Conservation (phyloP, 352 stramenopile genomes). For the Phytopythium boreale region DNA sequence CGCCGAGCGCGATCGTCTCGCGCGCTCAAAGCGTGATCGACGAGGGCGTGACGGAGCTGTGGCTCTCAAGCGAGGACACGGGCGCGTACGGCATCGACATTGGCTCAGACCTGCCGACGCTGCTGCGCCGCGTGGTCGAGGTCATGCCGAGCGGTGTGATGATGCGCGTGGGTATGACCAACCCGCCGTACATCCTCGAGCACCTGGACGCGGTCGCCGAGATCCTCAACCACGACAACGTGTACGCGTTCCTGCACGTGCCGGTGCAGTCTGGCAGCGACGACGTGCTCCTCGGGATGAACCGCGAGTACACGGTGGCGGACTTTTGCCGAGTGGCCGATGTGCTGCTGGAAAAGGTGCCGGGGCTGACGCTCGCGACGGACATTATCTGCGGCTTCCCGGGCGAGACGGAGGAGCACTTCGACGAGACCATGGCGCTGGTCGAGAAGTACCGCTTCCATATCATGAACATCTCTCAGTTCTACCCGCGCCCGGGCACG, state of each 20-base stretch:
- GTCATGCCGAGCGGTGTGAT: conserved; percentile 78
- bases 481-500: conserved; percentile 90
- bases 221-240: conserved; percentile 73
- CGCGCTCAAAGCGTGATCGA: conserved; percentile 62
- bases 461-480: conserved; percentile 94
- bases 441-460: conserved; percentile 87
- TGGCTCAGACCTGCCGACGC: conserved; percentile 63
- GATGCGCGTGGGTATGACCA: conserved; percentile 92
- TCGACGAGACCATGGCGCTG: conserved; percentile 85
- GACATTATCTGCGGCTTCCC: conserved; percentile 94
- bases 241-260: conserved; percentile 91
- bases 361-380: conserved; percentile 84
- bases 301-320: conserved; percentile 86
- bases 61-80: conserved; percentile 91
- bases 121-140: conserved; percentile 66
- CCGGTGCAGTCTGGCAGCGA: conserved; percentile 90
- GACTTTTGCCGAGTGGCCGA: conserved; percentile 83
- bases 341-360: conserved; percentile 69
- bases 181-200: conserved; percentile 90
- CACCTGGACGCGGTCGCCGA: conserved; percentile 83
- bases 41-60: conserved; percentile 90
- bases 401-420: conserved; percentile 86
- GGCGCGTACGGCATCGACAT: conserved; percentile 92
- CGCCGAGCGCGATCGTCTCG: conserved; percentile 68
- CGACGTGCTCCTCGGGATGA: conserved; percentile 87